Evolutionary conservation across 2,329 filamentous ascomycete genomes (phyloP), one percentile per base, ranked within the genome.

Genomic region (Macrophomina tecta): DNA sequence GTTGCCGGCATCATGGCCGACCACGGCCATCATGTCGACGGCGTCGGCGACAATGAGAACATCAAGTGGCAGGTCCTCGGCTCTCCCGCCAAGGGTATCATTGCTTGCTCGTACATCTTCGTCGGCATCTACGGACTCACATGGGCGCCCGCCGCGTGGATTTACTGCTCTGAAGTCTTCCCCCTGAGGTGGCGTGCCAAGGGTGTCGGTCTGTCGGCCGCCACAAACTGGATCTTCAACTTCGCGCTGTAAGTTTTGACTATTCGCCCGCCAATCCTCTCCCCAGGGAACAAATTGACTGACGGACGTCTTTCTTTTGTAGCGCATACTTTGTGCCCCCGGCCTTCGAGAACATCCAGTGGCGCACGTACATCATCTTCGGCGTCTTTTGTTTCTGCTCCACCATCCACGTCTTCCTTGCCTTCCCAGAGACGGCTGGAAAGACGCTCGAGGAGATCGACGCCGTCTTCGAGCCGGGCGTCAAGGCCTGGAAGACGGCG

Each of bases 1-100:
- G 85, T 83, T 1, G 88, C 87, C 45, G 83, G 83, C 12, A 78
- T 90, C 1, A 87, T 89, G 74, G 87, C 87, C 18, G 79, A 82
- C 38, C 87, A 87, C 69, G 87, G 88, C 49, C 73, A 83, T 64
- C 72, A 73, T 1, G 76, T 76, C 49, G 71, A 79, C 60, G 65
- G 65, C 5, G 74, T 77, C 65, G 82, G 77, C 38, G 74, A 79
- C 58, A 84, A 88, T 40, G 85, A 84, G 2, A 66, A 56, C 32
- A 61, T 66, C 46, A 51, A 53, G 36, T 66, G 65, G 65, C 34
- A 62, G 38, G 56, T 66, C 8, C 55, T 46, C n/a, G 65, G 65
- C 2, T 74, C 81, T 0, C 83, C 85, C 1, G 77, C 88, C 2
- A 86, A 86, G 67, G 90, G 83, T 3, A 78, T 84, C 9, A 79